Conservation (phyloP, 108 stramenopile genomes). For the Cylindrotheca fusiformis region DNA sequence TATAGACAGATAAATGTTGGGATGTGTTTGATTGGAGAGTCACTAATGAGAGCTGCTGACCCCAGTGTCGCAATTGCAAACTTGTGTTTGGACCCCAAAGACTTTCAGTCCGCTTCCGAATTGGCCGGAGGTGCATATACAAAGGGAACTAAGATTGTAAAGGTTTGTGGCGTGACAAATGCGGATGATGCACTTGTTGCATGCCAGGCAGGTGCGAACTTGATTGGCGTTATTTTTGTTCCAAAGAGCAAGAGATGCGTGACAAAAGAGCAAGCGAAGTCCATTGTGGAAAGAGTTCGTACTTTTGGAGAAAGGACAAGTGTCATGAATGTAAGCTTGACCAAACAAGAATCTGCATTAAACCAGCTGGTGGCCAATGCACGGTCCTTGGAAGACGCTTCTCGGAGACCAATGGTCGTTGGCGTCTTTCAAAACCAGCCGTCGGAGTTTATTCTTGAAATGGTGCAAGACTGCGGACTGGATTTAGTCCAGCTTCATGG, state of each 20-base stretch:
- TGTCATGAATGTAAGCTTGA: slow-evolving; percentile 21
- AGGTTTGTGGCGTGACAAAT: slow-evolving; percentile 94
- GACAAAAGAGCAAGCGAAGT: slow-evolving; percentile 58
- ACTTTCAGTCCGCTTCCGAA: slow-evolving; percentile 37
- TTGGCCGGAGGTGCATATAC: slow-evolving; percentile 74
- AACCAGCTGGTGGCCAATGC: slow-evolving; percentile 49
- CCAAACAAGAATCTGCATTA: slow-evolving; percentile 27
- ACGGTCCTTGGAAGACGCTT: slow-evolving; percentile 49
- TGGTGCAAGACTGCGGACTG: slow-evolving; percentile 81
- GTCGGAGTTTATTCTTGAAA: slow-evolving; percentile 65
- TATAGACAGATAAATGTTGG: slow-evolving; percentile 82
- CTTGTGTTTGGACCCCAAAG: slow-evolving; percentile 83
- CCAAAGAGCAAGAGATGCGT: slow-evolving; percentile 84
- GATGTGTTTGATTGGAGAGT: slow-evolving; percentile 97
- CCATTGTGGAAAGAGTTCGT: slow-evolving; percentile 77
- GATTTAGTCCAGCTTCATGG: slow-evolving; percentile 98
- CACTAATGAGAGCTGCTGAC: slow-evolving; percentile 94
- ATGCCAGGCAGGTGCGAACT: slow-evolving; percentile 88
- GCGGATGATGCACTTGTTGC: slow-evolving; percentile 89
- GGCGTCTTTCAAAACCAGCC: slow-evolving; percentile 98
- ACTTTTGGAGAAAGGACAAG: slow-evolving; percentile 85
- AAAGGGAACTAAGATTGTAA: slow-evolving; percentile 74
- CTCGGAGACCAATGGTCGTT: slow-evolving; percentile 81
- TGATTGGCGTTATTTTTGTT: slow-evolving; percentile 96
- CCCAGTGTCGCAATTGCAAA: slow-evolving; percentile 75